phyloP scores from a whole-genome alignment of 345 rosid genomes.

The Cardamine chenopodiifolia region DNA sequence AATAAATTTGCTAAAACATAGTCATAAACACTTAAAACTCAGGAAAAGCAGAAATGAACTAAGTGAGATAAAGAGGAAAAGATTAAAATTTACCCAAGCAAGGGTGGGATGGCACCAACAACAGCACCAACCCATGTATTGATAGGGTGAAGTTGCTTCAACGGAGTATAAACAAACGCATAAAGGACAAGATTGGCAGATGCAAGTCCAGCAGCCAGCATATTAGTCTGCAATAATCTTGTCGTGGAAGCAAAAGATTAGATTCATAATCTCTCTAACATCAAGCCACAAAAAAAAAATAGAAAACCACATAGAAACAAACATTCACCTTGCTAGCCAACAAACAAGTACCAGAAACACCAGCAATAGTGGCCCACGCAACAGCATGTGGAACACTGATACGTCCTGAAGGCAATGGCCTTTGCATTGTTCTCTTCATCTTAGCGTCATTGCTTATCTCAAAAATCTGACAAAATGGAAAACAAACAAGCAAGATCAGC shows the following conservation, averaged over 20 bases:
- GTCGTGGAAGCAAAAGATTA: constrained; percentile 51
- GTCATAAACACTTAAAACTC: neutral
- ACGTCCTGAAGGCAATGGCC: constrained; percentile 94
- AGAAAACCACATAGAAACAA: constrained; percentile 6
- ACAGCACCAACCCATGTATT: constrained; percentile 99
- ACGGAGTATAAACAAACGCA: constrained; percentile 78
- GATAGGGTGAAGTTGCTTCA: constrained; percentile 97
- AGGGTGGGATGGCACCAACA: constrained; percentile 98
- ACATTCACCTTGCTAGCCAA: constrained; percentile 75
- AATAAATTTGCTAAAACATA: neutral
- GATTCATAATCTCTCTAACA: constrained; percentile 22
- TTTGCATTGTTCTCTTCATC: constrained; percentile 85
- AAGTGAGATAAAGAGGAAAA: constrained; percentile 15
- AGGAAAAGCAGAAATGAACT: constrained; percentile 8
- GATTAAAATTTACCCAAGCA: constrained; percentile 68
- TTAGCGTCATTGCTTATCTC: constrained; percentile 86
- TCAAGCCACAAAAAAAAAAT: neutral
- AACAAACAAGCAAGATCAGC: neutral
- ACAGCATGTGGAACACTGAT: constrained; percentile 69
- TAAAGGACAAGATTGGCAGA: constrained; percentile 77
- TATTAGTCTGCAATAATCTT: constrained; percentile 92
- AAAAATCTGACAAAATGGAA: constrained; percentile 51
- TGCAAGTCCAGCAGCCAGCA: constrained; percentile 87
- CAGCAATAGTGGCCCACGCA: constrained; percentile 76
- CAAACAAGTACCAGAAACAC: constrained; percentile 73